Evolutionary conservation across 345 rosid species (phyloP).

Genomic region (Citrus cavaleriei): DNA sequence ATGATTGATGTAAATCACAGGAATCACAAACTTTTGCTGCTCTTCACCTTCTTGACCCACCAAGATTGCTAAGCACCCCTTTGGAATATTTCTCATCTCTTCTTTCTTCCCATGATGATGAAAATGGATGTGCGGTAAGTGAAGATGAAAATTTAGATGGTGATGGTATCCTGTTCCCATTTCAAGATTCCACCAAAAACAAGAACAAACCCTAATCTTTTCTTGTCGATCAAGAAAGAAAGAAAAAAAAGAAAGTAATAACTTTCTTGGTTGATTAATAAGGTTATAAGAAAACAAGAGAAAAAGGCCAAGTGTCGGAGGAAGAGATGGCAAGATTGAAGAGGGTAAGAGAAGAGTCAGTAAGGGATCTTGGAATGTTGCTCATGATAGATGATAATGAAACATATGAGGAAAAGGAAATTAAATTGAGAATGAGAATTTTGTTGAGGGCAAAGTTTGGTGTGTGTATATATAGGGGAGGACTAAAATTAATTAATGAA

Average conservation of each 20-base stretch:
- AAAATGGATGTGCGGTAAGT: conserved; percentile 40
- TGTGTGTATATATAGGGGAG: conserved; percentile 2
- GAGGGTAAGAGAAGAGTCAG: conserved; percentile 65
- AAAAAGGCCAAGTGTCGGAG: conserved; percentile 91
- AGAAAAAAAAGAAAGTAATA: neutral
- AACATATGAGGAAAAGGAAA: conserved; percentile 14
- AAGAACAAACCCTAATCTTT: neutral
- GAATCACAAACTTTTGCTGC: conserved; percentile 66
- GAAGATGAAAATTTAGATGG: conserved; percentile 48
- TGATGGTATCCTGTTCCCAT: conserved; percentile 26
- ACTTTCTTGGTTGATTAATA: too few relatives aligned
- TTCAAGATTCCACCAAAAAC: conserved; percentile 22
- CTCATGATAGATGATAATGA: conserved; percentile 55
- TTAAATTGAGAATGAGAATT: conserved; percentile 3
- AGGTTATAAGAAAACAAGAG: conserved; percentile 35
- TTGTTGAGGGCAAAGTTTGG: neutral
- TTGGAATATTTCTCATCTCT: conserved; percentile 46
- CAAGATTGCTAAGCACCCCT: conserved; percentile 71
- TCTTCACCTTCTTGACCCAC: conserved; percentile 78
- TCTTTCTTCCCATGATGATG: conserved; percentile 28
- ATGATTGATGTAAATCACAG: conserved; percentile 71
- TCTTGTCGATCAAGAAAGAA: neutral
- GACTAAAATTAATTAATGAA: neutral
- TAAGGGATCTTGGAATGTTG: conserved; percentile 78
- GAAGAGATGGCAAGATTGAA: conserved; percentile 74